These are phyloP conservation scores for Decorospora gaudefroyi DNA, from an alignment of 2,329 filamentous ascomycete genomes.

Conservation along the genomic window DNA sequence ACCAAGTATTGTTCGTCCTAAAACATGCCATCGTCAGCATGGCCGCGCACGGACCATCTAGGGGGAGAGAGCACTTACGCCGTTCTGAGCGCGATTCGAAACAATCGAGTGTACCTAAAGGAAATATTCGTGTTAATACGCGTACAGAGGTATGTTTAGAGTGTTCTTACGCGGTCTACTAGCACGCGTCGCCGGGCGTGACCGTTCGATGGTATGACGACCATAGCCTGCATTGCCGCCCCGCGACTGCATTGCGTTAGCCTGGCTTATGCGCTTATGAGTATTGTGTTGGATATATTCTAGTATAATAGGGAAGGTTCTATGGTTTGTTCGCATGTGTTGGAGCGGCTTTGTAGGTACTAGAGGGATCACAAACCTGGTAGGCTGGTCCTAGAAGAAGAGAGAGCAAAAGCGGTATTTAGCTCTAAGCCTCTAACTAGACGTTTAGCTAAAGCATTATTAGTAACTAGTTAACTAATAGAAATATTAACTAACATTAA, in stretches of 20 bases:
- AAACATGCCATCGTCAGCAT: conserved; percentile 22
- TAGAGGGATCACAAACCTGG: too few relatives aligned
- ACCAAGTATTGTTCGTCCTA: conserved; percentile 53
- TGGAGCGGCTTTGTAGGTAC: too few relatives aligned
- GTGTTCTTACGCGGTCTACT: conserved; percentile 28
- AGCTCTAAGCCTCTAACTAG: too few relatives aligned
- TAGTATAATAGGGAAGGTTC: neutral
- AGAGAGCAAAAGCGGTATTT: too few relatives aligned
- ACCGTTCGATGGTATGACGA: conserved; percentile 32
- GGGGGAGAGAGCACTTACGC: conserved; percentile 22
- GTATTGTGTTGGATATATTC: neutral
- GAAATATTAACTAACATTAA: too few relatives aligned
- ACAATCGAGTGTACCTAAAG: conserved; percentile 19
- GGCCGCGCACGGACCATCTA: conserved; percentile 22
- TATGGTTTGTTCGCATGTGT: neutral
- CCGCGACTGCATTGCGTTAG: conserved; percentile 11
- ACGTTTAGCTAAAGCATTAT: too few relatives aligned
- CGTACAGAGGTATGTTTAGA: neutral
- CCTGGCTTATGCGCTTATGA: neutral
- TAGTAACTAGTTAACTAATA: too few relatives aligned
- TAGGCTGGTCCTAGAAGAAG: too few relatives aligned
- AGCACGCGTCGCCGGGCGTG: conserved; percentile 26
- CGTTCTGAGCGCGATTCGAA: conserved; percentile 33
- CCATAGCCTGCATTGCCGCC: conserved; percentile 33
- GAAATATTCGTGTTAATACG: neutral